Evolutionary conservation across 768 basidiomycete genomes (phyloP).

Genomic region (Aureoboletus auriporus): DNA sequence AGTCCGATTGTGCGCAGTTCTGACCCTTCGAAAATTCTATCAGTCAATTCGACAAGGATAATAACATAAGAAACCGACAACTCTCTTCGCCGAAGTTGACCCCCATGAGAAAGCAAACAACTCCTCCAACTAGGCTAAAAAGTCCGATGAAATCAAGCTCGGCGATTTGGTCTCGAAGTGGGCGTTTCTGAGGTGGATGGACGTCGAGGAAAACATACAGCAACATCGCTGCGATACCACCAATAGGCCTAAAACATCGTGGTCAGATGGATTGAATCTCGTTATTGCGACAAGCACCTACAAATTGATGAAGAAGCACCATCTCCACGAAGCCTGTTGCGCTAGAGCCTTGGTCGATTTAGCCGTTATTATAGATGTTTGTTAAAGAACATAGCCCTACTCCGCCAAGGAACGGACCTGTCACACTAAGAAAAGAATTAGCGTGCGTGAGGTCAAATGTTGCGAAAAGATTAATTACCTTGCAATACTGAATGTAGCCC

Average conservation of each 20-base stretch:
- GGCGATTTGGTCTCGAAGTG: constrained; percentile 50
- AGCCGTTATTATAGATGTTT: background rate
- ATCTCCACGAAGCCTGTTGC: constrained; percentile 75
- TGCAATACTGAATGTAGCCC: constrained; percentile 76
- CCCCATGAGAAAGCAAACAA: constrained; percentile 65
- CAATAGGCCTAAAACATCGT: constrained; percentile 59
- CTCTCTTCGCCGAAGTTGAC: constrained; percentile 64
- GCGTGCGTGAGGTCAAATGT: no score
- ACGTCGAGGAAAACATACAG: constrained; percentile 73
- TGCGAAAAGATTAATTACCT: no score
- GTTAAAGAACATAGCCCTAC: constrained; percentile 41
- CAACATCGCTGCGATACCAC: constrained; percentile 54
- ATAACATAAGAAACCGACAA: constrained; percentile 40
- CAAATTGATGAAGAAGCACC: constrained; percentile 80
- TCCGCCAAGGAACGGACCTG: constrained; percentile 83
- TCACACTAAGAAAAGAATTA: no score
- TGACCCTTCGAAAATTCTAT: constrained; percentile 40
- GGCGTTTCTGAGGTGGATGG: constrained; percentile 61
- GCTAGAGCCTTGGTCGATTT: constrained; percentile 49
- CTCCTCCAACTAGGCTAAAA: constrained; percentile 53
- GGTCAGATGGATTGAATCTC: no score
- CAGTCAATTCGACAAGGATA: background rate
- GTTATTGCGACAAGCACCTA: no score
- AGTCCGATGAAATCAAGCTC: constrained; percentile 75
- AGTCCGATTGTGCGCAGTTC: constrained; percentile 52